Evolutionary conservation across 768 basidiomycete genomes (phyloP), one percentile per base, ranked within the genome.

Genomic region (Gloeopeniophorella convolvens): DNA sequence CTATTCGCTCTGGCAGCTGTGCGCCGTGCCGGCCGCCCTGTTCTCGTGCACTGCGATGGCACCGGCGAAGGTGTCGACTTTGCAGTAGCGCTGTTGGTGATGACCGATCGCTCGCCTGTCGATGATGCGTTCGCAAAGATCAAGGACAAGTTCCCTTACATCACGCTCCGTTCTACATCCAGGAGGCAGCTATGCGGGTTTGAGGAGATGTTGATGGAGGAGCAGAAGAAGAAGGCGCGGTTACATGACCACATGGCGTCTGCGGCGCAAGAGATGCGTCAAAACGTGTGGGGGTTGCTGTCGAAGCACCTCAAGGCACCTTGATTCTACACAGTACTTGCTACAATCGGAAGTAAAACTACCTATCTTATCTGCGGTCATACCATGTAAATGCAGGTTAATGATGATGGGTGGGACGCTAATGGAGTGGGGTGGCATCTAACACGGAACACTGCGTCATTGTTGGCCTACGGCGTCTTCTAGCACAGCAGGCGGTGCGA

Each of bases 171-270:
- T 18, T 31, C 41, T 8, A 33, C 41, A 4, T 54, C 52, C 10
- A 26, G 42, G 15, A 39, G 47, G 24, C 52, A 54, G 27, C 15
- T 48, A 13, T 16, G 31, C 12, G 47, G 52, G 23, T 54, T 48
- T n/a, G 52, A 54, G 36, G 47, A 43, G 47, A 54, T 54, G 52
- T 28, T 54, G 42, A 43, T 28, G n/a, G 52, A 54, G 28, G 52
- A 42, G 21, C 35, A 54, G 31, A 54, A 31, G 18, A 42, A 31
- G 47, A 54, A 54, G 35, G 46, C 46, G 12, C 42, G 36, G 10
- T 11, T 54, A 36, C 32, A 48, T 44, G 42, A 54, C 5, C 30
- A 43, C 5, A 48, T 48, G 42, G 31, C 42, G 20, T 48, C 52
- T 39, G 39, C 47, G 4, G 26, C 11, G 16, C 42, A 44, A 27